These are phyloP conservation scores for Oxyria digyna DNA, from an alignment of 148 eudicot species.

Conservation along the genomic window DNA sequence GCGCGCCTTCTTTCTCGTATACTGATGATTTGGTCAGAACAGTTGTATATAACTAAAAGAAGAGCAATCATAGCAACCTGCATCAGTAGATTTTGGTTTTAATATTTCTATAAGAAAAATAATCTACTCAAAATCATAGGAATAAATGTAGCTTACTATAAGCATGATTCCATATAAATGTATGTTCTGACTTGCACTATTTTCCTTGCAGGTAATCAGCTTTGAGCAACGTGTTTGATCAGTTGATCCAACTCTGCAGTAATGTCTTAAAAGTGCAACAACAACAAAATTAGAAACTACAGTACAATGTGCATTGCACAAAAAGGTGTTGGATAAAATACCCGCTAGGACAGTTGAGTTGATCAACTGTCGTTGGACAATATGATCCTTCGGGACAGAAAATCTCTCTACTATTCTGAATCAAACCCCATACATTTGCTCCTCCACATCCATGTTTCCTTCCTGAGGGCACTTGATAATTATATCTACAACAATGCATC, in stretches of 20 bases:
- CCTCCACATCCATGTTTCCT: constrained; percentile 77
- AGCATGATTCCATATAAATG: constrained; percentile 76
- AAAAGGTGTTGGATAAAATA: constrained; percentile 15
- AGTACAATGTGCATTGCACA: not conserved
- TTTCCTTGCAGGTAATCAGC: constrained; percentile 54
- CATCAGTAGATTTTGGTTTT: constrained; percentile 5
- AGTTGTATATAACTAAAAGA: constrained; percentile 75
- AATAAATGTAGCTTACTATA: constrained; percentile 45
- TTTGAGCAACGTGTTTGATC: constrained; percentile 71
- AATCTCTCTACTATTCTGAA: constrained; percentile 29
- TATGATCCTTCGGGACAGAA: constrained; percentile 86
- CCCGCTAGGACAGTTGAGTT: constrained; percentile 55
- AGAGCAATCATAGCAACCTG: constrained; percentile 75
- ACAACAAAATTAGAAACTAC: not conserved
- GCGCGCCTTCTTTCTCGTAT: constrained; percentile 67
- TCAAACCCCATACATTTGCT: constrained; percentile 85
- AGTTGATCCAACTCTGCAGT: constrained; percentile 79
- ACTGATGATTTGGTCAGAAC: constrained; percentile 68
- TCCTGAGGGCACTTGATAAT: constrained; percentile 54
- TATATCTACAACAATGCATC: constrained; percentile 41
- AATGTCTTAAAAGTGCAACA: constrained; percentile 48
- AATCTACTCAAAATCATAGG: not conserved
- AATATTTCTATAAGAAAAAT: too few relatives aligned
- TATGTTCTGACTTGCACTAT: constrained; percentile 55
- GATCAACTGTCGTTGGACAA: constrained; percentile 54